Percentiles rank a stretch among this genome's conserved stretches.
These are phyloP conservation scores for Tolypocladium capitatum DNA, from an alignment of 2,329 filamentous ascomycete species.

Conservation along the genomic window DNA sequence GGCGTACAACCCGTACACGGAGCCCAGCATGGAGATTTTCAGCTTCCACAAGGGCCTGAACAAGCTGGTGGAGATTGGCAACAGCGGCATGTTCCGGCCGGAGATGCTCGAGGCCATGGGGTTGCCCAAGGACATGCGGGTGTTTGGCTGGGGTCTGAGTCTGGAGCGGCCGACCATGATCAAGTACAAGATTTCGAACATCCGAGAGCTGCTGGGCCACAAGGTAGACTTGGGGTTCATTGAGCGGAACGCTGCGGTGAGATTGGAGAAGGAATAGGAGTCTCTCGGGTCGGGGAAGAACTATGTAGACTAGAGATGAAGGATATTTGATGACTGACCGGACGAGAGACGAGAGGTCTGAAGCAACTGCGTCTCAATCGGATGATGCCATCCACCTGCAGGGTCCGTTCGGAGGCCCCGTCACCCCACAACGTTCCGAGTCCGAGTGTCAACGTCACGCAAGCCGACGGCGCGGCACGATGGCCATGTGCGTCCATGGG, in stretches of 20 bases:
- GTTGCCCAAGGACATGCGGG: slow-evolving; percentile 76
- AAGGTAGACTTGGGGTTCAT: slow-evolving; percentile 93
- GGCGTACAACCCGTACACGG: slow-evolving; percentile 53
- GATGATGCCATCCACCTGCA: neutral
- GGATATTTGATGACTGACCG: neutral
- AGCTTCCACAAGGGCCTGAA: slow-evolving; percentile 79
- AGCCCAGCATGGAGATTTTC: slow-evolving; percentile 97
- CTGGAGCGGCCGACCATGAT: slow-evolving; percentile 97
- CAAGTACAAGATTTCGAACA: slow-evolving; percentile 82
- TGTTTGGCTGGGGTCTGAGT: slow-evolving; percentile 87
- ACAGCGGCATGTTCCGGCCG: slow-evolving; percentile 96
- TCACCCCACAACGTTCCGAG: neutral
- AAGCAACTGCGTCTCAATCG: neutral
- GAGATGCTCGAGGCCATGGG: slow-evolving; percentile 97
- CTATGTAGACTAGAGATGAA: neutral
- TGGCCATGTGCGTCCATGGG: neutral
- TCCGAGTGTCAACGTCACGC: neutral
- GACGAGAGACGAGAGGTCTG: neutral
- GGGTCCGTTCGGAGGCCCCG: neutral
- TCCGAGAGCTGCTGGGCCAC: slow-evolving; percentile 83
- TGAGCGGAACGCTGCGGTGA: slow-evolving; percentile 77
- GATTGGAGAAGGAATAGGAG: slow-evolving; percentile 66
- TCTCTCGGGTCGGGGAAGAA: neutral
- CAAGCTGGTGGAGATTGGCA: slow-evolving; percentile 95
- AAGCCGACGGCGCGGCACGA: neutral